phyloP scores from a whole-genome alignment of 306 rosid genomes.

The Prunus dulcis region DNA sequence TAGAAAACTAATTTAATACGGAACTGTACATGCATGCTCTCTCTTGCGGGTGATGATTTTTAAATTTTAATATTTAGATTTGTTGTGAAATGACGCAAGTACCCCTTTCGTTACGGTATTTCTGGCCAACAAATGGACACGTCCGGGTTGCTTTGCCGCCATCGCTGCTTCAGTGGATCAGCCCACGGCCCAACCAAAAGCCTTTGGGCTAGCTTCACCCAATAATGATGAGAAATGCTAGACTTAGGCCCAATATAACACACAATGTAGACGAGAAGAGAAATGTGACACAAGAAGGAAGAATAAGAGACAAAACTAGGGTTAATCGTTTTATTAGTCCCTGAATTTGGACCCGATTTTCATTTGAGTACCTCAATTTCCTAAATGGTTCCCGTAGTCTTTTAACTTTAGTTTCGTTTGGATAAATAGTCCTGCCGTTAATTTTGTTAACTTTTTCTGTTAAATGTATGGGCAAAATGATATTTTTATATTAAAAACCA shows the following conservation, averaged over 20 bases:
- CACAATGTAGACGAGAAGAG: too few species aligned
- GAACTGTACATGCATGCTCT: background rate
- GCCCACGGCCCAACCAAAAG: background rate
- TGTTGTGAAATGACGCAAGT: background rate
- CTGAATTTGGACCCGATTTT: too few species aligned
- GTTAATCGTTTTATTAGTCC: too few species aligned
- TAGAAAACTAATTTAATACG: background rate
- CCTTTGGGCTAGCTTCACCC: background rate
- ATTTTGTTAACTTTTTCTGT: too few species aligned
- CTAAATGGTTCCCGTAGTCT: too few species aligned
- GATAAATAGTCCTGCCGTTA: too few species aligned
- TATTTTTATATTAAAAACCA: too few species aligned
- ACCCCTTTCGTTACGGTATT: background rate
- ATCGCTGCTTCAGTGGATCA: background rate
- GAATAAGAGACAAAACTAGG: too few species aligned
- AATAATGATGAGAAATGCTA: background rate
- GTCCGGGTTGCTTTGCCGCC: background rate
- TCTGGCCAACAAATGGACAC: background rate
- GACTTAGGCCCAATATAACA: background rate
- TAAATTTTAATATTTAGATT: background rate
- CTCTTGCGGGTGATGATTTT: background rate
- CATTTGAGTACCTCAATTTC: too few species aligned
- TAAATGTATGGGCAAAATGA: too few species aligned
- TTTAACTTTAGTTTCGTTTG: too few species aligned
- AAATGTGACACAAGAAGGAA: too few species aligned